phyloP scores from a whole-genome alignment of 2,329 filamentous ascomycete genomes.

The Xylaria sp. region DNA sequence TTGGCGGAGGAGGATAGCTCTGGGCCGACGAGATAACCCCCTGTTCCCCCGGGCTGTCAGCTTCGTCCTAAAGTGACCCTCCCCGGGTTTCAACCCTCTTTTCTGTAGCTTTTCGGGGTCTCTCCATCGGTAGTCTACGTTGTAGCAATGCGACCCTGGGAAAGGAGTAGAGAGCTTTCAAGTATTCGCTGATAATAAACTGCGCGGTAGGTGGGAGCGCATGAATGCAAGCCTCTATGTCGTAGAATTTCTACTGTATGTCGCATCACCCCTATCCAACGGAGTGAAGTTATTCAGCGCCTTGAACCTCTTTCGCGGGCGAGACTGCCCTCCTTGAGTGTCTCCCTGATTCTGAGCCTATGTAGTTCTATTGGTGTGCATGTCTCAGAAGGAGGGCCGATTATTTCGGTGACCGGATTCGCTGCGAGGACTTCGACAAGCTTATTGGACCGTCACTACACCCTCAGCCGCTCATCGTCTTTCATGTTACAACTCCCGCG shows the following conservation, averaged over 20 bases:
- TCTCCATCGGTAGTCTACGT: neutral
- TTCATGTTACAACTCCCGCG: neutral
- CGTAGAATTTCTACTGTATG: neutral
- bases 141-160: neutral
- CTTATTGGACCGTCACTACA: neutral
- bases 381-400: conserved; percentile 9
- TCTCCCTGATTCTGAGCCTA: neutral
- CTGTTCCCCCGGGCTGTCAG: neutral
- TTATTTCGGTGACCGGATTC: conserved; percentile 3
- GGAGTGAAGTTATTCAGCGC: neutral
- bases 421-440: neutral
- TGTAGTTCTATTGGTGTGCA: neutral
- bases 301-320: neutral
- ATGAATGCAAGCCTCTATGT: neutral
- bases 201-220: neutral
- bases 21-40: neutral
- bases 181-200: neutral
- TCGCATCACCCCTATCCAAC: neutral
- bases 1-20: neutral
- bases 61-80: neutral
- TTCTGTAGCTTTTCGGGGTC: neutral
- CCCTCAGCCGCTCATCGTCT: conserved; percentile 2
- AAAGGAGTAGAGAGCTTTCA: neutral
- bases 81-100: neutral
- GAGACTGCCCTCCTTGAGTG: neutral